Conservation (phyloP, 345 rosid genomes). For the Populus ilicifolia region DNA sequence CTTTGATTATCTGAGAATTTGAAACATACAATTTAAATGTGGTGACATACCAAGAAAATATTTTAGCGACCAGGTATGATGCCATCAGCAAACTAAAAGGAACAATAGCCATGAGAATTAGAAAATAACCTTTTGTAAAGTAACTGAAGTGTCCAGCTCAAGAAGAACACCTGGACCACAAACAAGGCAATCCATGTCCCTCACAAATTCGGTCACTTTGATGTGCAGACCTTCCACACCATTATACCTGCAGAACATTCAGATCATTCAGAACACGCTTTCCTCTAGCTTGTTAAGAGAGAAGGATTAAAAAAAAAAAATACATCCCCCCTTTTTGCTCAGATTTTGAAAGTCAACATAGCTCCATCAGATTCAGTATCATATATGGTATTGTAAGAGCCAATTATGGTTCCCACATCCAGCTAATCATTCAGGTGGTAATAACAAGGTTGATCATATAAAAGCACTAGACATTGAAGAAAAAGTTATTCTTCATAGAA, state of each 20-base stretch:
- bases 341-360: neutral
- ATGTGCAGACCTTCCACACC: conserved; percentile 89
- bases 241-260: conserved; percentile 53
- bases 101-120: neutral
- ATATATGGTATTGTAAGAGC: neutral
- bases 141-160: conserved; percentile 66
- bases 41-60: neutral
- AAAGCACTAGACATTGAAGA: neutral
- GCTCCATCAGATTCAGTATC: neutral
- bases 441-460: neutral
- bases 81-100: neutral
- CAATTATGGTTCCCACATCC: neutral
- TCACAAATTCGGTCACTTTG: conserved; percentile 76
- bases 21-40: no score
- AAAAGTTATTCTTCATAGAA: neutral
- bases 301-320: neutral
- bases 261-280: neutral
- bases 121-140: conserved; percentile 66
- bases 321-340: neutral
- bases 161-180: conserved; percentile 92
- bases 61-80: neutral
- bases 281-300: neutral
- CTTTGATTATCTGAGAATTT: neutral
- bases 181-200: conserved; percentile 81
- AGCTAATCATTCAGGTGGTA: neutral